Percentiles rank a stretch among this genome's conserved stretches.
These are phyloP conservation scores for Candida multigemmis DNA, from an alignment of 805 yeast species.

Conservation along the genomic window DNA sequence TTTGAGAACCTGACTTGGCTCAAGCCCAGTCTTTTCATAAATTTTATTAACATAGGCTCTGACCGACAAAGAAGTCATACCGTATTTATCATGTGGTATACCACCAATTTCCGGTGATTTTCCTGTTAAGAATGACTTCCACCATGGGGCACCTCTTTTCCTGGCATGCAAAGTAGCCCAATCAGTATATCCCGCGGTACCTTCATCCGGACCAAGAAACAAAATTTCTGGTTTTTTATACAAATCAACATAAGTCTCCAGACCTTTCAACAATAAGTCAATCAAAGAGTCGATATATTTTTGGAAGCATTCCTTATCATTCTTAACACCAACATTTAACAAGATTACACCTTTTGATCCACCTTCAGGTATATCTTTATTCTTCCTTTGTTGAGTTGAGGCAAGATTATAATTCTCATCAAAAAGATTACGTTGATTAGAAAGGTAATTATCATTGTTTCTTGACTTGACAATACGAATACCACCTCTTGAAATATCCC, in stretches of 20 bases:
- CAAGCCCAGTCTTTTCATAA: slow-evolving; percentile 67
- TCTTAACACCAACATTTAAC: slow-evolving; percentile 68
- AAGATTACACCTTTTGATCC: slow-evolving; percentile 97
- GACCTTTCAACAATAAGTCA: slow-evolving; percentile 65
- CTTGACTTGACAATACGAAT: slow-evolving; percentile 89
- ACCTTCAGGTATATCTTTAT: slow-evolving; percentile 98
- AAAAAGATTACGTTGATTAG: slow-evolving; percentile 79
- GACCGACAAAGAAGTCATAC: slow-evolving; percentile 95
- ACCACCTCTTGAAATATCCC: slow-evolving; percentile 98
- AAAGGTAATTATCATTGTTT: slow-evolving; percentile 74
- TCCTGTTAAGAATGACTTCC: slow-evolving; percentile 98
- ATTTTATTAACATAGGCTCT: slow-evolving; percentile 85
- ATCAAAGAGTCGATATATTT: slow-evolving; percentile 89
- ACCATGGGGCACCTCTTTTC: slow-evolving; percentile 89
- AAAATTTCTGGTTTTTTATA: slow-evolving; percentile 81
- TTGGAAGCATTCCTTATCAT: slow-evolving; percentile 78
- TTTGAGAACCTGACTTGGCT: slow-evolving; percentile 53
- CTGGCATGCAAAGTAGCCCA: slow-evolving; percentile 97
- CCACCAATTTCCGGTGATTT: slow-evolving; percentile 90
- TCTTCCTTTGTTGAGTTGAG: slow-evolving; percentile 90
- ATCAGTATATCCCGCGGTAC: slow-evolving; percentile 90
- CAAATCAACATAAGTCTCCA: slow-evolving; percentile 78
- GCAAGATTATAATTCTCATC: slow-evolving; percentile 97
- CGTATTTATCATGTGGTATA: slow-evolving; percentile 95
- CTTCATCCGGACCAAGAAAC: slow-evolving; percentile 99